Evolutionary conservation across 2,329 filamentous ascomycete genomes (phyloP), one percentile per base, ranked within the genome.

Genomic region (Fusarium dlaminii): DNA sequence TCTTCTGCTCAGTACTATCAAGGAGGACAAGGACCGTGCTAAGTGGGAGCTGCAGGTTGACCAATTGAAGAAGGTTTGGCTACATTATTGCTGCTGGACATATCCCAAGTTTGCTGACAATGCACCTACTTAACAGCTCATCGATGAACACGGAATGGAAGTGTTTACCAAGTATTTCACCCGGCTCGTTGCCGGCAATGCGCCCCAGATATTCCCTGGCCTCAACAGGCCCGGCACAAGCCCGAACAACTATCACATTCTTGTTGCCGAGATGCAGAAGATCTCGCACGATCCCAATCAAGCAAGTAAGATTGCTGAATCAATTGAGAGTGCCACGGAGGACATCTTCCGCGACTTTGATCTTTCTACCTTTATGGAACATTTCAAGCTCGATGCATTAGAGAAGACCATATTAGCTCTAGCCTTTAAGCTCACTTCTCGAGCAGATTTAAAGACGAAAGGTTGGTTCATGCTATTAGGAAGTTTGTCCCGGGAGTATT

Each of bases 91-190:
- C 27, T 63, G 34, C 32, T 24, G 24, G 27, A 27, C 6, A 24
- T 42, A 13, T 45, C 30, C 43, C 29, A 24, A n/a, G 24, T 46
- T 63, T 66, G 55, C 73, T 81, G 56, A 82, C 71, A n/a, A 46
- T 37, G 22, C 36, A 52, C 48, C 43, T 30, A 17, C 54, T 45
- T 45, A 52, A 48, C 64, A 98, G 94, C 91, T 98, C 82, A 93
- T 98, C 86, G 92, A 98, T 90, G 95, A 96, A 80, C 92, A 97
- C 95, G 95, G 95, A 81, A 99, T 99, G 96, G 97, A 99, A 88
- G 95, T 98, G 81, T 98, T 95, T 83, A 92, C 94, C 70, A 97
- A 95, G 87, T 98, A 96, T 84, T 97, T 99, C 84, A 92, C 94
- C 83, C 94, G 96, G 84, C 88, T 98, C 82, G 90, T 99, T 81